Evolutionary conservation across 2,329 filamentous ascomycete genomes (phyloP).

Genomic region (Alternaria gaisen): DNA sequence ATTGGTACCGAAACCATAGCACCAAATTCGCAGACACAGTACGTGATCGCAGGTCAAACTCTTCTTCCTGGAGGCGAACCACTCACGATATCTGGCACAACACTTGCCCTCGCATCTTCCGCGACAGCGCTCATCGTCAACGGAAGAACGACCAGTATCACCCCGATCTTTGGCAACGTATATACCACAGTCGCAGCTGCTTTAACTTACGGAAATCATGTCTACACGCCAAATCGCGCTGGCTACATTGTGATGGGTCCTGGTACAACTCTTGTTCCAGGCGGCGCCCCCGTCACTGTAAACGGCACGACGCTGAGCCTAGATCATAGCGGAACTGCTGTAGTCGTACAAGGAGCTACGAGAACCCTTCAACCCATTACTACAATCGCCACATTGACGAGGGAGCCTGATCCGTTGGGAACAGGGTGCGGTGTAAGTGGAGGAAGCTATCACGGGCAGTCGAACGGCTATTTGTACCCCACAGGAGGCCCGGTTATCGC

Average conservation of each 20-base stretch:
- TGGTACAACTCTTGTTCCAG: conserved; percentile 48
- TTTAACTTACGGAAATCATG: conserved; percentile 47
- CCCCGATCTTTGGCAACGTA: conserved; percentile 26
- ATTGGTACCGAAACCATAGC: conserved; percentile 32
- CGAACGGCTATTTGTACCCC: conserved; percentile 8
- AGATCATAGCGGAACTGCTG: conserved; percentile 35
- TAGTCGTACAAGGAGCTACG: conserved; percentile 38
- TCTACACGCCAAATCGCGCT: conserved; percentile 55
- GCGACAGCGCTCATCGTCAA: conserved; percentile 50
- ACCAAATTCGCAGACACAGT: conserved; percentile 36
- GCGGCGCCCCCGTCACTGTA: conserved; percentile 48
- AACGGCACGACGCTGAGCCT: conserved; percentile 47
- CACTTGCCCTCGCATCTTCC: conserved; percentile 45
- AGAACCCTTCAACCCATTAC: conserved; percentile 32
- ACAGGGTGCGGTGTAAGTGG: conserved; percentile 1
- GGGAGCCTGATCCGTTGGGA: background rate
- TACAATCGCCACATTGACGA: conserved; percentile 32
- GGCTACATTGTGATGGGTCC: conserved; percentile 54
- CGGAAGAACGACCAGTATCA: conserved; percentile 36
- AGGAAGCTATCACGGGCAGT: conserved; percentile 5
- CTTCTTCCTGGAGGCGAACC: conserved; percentile 46
- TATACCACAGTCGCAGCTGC: conserved; percentile 39
- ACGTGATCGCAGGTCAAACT: conserved; percentile 43
- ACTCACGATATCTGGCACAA: conserved; percentile 49
- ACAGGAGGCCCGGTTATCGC: conserved; percentile 15